Evolutionary conservation across 805 yeast species (phyloP).

Genomic region (Zygoascus flipseniorum): DNA sequence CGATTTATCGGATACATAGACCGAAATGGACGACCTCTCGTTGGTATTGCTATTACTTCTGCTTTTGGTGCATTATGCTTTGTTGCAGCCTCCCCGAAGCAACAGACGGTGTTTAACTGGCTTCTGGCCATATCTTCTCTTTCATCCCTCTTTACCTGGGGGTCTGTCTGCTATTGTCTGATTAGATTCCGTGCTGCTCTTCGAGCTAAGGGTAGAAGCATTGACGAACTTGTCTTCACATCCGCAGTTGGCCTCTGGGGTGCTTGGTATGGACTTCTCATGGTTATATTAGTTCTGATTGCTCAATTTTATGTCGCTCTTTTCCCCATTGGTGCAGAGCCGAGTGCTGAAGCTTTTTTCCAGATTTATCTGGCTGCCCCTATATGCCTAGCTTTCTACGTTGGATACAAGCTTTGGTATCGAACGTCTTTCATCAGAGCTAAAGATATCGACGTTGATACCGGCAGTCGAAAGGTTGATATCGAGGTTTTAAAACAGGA

Average conservation of each 20-base stretch:
- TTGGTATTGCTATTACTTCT: conserved; percentile 42
- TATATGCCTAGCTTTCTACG: conserved; percentile 35
- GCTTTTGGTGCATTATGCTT: conserved; percentile 46
- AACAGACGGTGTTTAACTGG: conserved; percentile 62
- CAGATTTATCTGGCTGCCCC: conserved; percentile 45
- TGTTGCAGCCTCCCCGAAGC: conserved; percentile 48
- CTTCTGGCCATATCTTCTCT: conserved; percentile 68
- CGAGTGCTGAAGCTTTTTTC: conserved; percentile 39
- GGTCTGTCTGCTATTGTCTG: conserved; percentile 59
- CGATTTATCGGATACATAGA: conserved; percentile 54
- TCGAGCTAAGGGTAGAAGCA: conserved; percentile 54
- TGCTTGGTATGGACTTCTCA: conserved; percentile 49
- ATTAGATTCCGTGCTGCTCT: conserved; percentile 60
- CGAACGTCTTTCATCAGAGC: conserved; percentile 36
- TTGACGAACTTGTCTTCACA: conserved; percentile 57
- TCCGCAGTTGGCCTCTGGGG: conserved; percentile 66
- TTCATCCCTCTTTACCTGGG: conserved; percentile 76
- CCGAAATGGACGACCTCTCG: conserved; percentile 63
- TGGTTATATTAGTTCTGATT: conserved; percentile 53
- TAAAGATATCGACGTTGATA: conserved; percentile 48
- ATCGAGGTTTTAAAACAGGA: conserved; percentile 48
- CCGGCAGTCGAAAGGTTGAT: conserved; percentile 55
- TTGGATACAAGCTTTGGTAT: conserved; percentile 43
- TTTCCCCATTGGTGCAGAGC: conserved; percentile 48
- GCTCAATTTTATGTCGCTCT: conserved; percentile 82